Base-by-base conservation (phyloP, 805 yeast genomes). In the Suhomyces pyralidae region DNA sequence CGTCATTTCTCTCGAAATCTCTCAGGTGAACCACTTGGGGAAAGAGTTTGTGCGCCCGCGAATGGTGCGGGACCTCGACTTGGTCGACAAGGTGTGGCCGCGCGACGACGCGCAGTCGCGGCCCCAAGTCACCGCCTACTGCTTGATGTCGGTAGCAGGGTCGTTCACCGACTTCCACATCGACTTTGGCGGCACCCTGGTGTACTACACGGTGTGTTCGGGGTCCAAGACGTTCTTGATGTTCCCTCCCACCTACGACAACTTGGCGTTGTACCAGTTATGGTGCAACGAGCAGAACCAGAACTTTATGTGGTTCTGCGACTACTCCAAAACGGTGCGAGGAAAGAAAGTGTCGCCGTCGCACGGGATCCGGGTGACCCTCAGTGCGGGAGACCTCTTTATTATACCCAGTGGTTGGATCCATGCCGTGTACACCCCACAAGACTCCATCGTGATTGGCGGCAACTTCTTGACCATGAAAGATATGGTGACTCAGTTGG, bases 381-480 rank as follows among this genome's bases (percentile, higher is more conserved):
- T 87, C 19, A 50, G 58, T 0, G 69, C 81, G 1, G 96, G 96
- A 0, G 97, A 91, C 61, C 76, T 90, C 24, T 78, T 91, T 68
- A 75, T 90, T 12, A 85, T 91, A 17, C 97, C 97, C 3, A 84
- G 94, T 42, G 96, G 97, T 0, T 91, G 96, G 96, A 90, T 91
- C 48, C 97, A 91, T 67, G 84, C 94, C 0, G 97, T 91, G 0
- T 83, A 83, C 61, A 90, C 97, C 0, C 93, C 96, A 0, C 70
- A 73, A 14, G 96, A 91, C 63, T 81, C 96, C 0, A 70, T 90
- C 2, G 90, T 91, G 2, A 81, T 91, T 51, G 97, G 97, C 2
- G 97, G 97, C 0, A 91, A 91, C 65, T 91, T 85, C 64, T 70
- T 91, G 25, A 89, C 96, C 0, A 63, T 83, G 40, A 69, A 81